Percentiles rank a stretch among this genome's conserved stretches.
Evolutionary conservation across 2,329 filamentous ascomycete species (phyloP).

Genomic region (Chrysosporium queenslandicum): DNA sequence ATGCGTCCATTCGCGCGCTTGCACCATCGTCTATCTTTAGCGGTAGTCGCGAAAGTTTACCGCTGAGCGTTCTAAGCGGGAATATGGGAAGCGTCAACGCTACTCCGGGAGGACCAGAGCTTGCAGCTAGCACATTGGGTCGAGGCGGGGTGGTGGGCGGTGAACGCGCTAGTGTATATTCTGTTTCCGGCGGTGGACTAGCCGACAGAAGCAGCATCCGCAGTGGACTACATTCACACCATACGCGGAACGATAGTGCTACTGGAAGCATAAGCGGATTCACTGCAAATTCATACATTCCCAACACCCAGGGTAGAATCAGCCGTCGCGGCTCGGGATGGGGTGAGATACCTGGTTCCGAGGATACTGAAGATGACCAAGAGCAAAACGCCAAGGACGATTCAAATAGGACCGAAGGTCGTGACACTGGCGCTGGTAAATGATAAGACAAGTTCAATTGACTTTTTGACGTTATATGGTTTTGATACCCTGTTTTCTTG

Average conservation of each 20-base stretch:
- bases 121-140: constrained; percentile 35
- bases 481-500: constrained; percentile 8
- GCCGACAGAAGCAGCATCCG: constrained; percentile 71
- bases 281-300: constrained; percentile 46
- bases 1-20: constrained; percentile 56
- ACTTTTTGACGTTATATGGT: constrained; percentile 3
- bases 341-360: constrained; percentile 35
- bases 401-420: neutral
- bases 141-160: constrained; percentile 47
- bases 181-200: constrained; percentile 43
- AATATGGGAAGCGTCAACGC: constrained; percentile 28
- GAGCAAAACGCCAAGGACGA: neutral
- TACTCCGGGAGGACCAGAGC: constrained; percentile 24
- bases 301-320: constrained; percentile 28
- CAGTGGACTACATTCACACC: constrained; percentile 52
- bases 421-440: neutral
- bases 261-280: constrained; percentile 60
- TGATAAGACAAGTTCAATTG: constrained; percentile 1
- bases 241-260: constrained; percentile 72
- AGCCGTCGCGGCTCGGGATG: constrained; percentile 38
- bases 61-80: constrained; percentile 51
- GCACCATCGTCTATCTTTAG: constrained; percentile 56
- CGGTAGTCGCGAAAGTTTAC: constrained; percentile 54
- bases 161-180: constrained; percentile 62
- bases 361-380: constrained; percentile 23